Evolutionary conservation across 2,329 filamentous ascomycete genomes (phyloP), one percentile per base, ranked within the genome.

Genomic region (Aspergillus sp.): DNA sequence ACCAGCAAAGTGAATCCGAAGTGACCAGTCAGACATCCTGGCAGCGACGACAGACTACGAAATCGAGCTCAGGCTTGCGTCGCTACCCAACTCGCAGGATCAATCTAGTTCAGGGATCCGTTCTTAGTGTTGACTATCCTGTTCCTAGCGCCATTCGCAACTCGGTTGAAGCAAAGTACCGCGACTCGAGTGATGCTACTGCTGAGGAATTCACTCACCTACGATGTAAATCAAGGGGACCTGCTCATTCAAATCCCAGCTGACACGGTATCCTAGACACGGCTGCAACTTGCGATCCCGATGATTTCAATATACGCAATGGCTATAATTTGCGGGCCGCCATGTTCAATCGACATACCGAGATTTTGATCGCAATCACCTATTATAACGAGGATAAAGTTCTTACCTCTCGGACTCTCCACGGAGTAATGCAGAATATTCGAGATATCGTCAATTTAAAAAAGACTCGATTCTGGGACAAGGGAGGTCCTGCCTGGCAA

Each of bases 321-420:
- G 95, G 95, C 73, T 99, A 98, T 85, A 97, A 98, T 82, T 85
- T 99, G 77, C 91, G 95, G 52, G 92, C 95, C 48, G 89, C 92
- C 69, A 98, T 98, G 94, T 98, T 98, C 82, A 98, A 98, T 85
- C 87, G 95, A 70, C 95, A 98, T 79, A 98, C 95, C 4, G 95
- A 99, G 82, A 82, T 99, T 69, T 85, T 98, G 65, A 97, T 99
- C 77, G 95, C 95, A 71, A 92, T 99, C 70, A 99, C 95, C 66
- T 98, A 98, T 83, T 99, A 98, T 84, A 98, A 98, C 82, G 95
- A 98, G 84, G 95, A 98, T 82, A 98, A 98, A 84, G 88, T 91
- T 25, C 84, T 99, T 66, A 91, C 95, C 36, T 85, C 94, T 55
- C 89, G 95, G 80, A 99, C 95, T 1, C 83, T 98, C 58, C 94